Evolutionary conservation across 2,329 filamentous ascomycete species (phyloP), one percentile per base, ranked within the genome.

Genomic region (Sarocladium strictum): DNA sequence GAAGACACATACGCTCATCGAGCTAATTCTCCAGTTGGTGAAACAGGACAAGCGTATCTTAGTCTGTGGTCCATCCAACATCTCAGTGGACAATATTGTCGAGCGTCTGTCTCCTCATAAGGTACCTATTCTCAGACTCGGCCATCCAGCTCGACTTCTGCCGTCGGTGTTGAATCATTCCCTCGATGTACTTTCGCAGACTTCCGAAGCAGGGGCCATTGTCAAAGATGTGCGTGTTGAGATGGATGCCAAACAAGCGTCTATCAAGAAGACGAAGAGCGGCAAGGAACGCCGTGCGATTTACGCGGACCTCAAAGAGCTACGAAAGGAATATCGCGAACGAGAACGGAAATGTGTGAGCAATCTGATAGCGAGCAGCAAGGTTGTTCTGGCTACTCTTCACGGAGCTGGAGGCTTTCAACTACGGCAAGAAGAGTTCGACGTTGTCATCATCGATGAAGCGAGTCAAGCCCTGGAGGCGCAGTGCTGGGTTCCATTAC

Each of bases 11-110:
- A 97, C 94, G 0, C 74, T 99, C 37, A 93, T 99, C 57, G 94
- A 99, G 69, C 77, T 99, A 12, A 96, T 99, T 57, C 77, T 95
- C n/a, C 94, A 99, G 65, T 75, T 97, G 61, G 76, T 95, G 54
- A 86, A 85, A 65, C 81, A 83, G 23, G 80, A 84, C 32, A 79
- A 86, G 54, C 83, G 91, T 1, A 77, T 97, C 11, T 78, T 97
- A 1, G 93, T 97, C n/a, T 97, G 94, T 64, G 94, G 93, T 0
- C 94, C 94, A 0, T 96, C 90, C 27, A 99, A 99, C 67, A 92
- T 99, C 62, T 94, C 90, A 0, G 94, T 99, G 1, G 94, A 99
- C 78, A 99, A 99, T 65, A 96, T 99, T 56, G 92, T 97, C 9
- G 94, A 99, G 71, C 85, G 94, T 7, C 80, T 97, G 1, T 84